Evolutionary conservation across 805 yeast genomes (phyloP).

Genomic region (Barnettozyma californica): DNA sequence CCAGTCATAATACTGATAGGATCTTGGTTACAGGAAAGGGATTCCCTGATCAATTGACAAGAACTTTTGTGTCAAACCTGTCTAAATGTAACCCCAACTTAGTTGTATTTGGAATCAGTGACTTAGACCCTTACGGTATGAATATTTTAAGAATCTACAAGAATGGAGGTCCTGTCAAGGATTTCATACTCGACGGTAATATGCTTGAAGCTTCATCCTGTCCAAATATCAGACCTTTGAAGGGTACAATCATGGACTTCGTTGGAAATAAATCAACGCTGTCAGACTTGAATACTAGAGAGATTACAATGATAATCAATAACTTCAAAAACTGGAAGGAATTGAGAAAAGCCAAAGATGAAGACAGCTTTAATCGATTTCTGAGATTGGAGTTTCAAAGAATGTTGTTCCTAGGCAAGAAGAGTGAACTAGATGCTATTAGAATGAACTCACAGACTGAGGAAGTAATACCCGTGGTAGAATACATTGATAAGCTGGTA

Average conservation of each 20-base stretch:
- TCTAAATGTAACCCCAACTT: slow-evolving; percentile 19
- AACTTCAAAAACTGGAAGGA: slow-evolving; percentile 10
- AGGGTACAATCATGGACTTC: slow-evolving; percentile 18
- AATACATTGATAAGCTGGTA: slow-evolving; percentile 1
- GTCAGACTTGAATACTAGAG: slow-evolving; percentile 24
- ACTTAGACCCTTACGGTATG: slow-evolving; percentile 64
- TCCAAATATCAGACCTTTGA: slow-evolving; percentile 13
- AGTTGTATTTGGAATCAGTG: slow-evolving; percentile 45
- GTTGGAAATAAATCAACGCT: slow-evolving; percentile 9
- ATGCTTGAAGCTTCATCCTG: slow-evolving; percentile 7
- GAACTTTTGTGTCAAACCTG: slow-evolving; percentile 34
- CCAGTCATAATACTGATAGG: slow-evolving; percentile 14
- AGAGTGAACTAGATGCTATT: slow-evolving; percentile 54
- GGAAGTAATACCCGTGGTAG: slow-evolving; percentile 1
- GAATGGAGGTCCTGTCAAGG: slow-evolving; percentile 8
- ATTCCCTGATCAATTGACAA: slow-evolving; percentile 57
- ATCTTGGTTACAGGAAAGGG: slow-evolving; percentile 63
- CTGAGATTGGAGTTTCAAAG: slow-evolving; percentile 47
- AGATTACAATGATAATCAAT: slow-evolving; percentile 22
- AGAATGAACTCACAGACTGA: slow-evolving; percentile 1
- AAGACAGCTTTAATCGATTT: not conserved
- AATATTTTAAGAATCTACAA: slow-evolving; percentile 47
- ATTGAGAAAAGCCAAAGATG: not conserved
- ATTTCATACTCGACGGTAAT: not conserved
- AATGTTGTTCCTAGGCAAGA: slow-evolving; percentile 48